Percentiles rank a stretch among this genome's conserved stretches.
Evolutionary conservation across 164 flowering plant genomes (phyloP).

Genomic region (Magnolia kwangsiensis): DNA sequence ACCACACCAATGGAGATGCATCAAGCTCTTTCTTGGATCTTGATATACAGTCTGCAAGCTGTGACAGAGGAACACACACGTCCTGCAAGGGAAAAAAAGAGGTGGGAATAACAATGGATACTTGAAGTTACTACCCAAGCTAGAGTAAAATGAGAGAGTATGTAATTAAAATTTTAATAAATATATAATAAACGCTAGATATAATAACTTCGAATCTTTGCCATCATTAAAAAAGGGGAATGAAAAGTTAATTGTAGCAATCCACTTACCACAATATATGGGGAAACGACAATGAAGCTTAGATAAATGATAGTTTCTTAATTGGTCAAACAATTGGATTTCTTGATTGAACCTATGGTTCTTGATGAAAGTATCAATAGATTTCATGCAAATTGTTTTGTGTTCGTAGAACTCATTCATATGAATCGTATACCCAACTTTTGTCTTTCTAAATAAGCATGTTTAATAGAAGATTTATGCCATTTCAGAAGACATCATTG

Average conservation of each 20-base stretch:
- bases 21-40: slow-evolving; percentile 69
- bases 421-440: too few species aligned
- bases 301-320: not conserved
- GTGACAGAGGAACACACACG: slow-evolving; percentile 93
- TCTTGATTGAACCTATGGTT: not conserved
- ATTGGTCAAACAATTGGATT: not conserved
- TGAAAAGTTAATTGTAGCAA: too few species aligned
- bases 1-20: slow-evolving; percentile 83
- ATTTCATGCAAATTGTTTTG: not conserved
- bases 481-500: not conserved
- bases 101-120: not conserved
- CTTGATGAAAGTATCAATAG: not conserved
- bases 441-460: too few species aligned
- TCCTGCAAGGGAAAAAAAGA: slow-evolving; percentile 47
- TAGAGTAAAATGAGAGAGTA: not conserved
- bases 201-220: too few species aligned
- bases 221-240: too few species aligned
- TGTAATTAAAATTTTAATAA: too few species aligned
- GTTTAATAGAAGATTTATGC: too few species aligned
- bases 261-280: not conserved
- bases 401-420: not conserved
- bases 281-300: not conserved
- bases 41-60: slow-evolving; percentile 81
- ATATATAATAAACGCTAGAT: too few species aligned
- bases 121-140: not conserved